A percentile compares a stretch with the other conserved stretches of the same genome.
These are phyloP conservation scores for Pseudogymnoascus verrucosus DNA, from an alignment of 2,329 filamentous ascomycete genomes.

Conservation along the genomic window DNA sequence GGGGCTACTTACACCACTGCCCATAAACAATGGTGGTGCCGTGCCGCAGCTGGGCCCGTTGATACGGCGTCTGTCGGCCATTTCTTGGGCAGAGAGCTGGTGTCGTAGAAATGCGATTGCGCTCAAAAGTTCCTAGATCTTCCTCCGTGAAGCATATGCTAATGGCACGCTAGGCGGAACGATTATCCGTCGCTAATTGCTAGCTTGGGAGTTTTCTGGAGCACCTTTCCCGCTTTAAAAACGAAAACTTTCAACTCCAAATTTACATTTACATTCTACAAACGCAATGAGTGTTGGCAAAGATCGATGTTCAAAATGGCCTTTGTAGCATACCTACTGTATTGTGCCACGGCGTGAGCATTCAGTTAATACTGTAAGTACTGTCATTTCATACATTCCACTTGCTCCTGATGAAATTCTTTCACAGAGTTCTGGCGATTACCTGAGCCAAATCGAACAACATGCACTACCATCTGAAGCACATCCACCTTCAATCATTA, in stretches of 20 bases:
- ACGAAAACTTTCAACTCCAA: slow-evolving; percentile 2
- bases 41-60: slow-evolving; percentile 81
- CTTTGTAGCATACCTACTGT: background rate
- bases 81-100: slow-evolving; percentile 27
- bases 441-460: slow-evolving; percentile 36
- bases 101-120: background rate
- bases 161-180: background rate
- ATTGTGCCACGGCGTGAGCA: background rate
- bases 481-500: slow-evolving; percentile 12
- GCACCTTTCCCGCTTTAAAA: slow-evolving; percentile 3
- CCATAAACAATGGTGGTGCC: slow-evolving; percentile 61
- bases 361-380: slow-evolving; percentile 9
- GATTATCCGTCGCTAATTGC: slow-evolving; percentile 8
- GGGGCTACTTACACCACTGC: slow-evolving; percentile 37
- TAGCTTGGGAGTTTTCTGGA: slow-evolving; percentile 7
- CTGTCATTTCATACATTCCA: slow-evolving; percentile 11
- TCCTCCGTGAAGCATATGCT: background rate
- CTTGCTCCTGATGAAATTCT: slow-evolving; percentile 27
- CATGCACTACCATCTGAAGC: slow-evolving; percentile 74
- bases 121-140: slow-evolving; percentile 5
- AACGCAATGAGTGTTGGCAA: background rate
- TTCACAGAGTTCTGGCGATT: slow-evolving; percentile 27
- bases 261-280: background rate
- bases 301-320: background rate
- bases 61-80: slow-evolving; percentile 81